Base-by-base conservation (phyloP, 164 flowering plant species). In the Kingdonia uniflora region DNA sequence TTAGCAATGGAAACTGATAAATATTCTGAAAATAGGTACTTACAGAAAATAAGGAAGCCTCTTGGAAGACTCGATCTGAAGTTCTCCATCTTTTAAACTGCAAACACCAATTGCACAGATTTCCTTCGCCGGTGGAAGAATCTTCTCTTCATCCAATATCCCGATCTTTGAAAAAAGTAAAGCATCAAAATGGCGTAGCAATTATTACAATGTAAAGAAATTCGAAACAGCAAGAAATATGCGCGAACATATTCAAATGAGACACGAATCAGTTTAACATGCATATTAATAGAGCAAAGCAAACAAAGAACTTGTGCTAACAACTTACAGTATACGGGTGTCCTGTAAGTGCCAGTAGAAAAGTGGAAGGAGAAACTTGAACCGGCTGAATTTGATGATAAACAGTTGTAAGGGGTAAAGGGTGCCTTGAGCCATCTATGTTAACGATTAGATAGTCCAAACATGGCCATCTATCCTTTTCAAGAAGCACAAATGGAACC, bases 1-100 rank as follows among this genome's bases (percentile, higher is more conserved):
- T 17, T 29, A 3, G 8, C 25, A 46, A 53, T n/a, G n/a, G 13
- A 20, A 10, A 46, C 24, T 1, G 24, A 54, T 22, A 7, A 39
- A 35, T 23, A 46, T 42, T 39, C 15, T 17, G 37, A n/a, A 39
- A 15, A 29, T 29, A 8, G 35, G 42, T 14, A n/a, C 92, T 78
- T 74, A 88, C 95, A 92, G 70, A 63, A 92, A 92, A 76, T 68
- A 84, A 12, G 98, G 95, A 55, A 88, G 79, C 57, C 80, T 81
- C 33, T 73, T 59, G 71, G 81, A 79, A 8, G 95, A 75, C 55
- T 75, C 71, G 45, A 91, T 80, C 69, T 79, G 87, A 42, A 72
- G 80, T 53, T 63, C 61, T 56, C 90, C 96, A 72, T 76, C 58
- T 52, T 73, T 72, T 20, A 66, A 63, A 60, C 70, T 59, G 76